Base-by-base conservation (phyloP, 208 protist species). In the Trypanosomatidae sp. region DNA sequence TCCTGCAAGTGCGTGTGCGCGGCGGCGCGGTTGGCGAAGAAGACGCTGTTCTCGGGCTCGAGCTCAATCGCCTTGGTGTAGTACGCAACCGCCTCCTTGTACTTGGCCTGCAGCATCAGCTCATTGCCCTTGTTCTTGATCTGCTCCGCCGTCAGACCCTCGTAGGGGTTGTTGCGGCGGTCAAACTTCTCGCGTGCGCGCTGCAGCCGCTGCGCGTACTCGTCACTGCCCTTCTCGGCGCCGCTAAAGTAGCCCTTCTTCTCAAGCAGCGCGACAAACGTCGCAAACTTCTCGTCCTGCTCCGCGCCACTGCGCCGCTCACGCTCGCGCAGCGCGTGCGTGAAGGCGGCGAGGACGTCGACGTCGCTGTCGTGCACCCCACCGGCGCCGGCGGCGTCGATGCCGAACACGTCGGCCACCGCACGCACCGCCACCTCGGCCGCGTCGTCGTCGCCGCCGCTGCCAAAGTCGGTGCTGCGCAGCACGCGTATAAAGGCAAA, bases 41-140 rank as follows among this genome's bases (percentile, higher is more conserved):
- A 95, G 43, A 96, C 54, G 25, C 76, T 66, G 58, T 93, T 93
- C 33, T 82, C 53, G 23, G 85, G 61, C 41, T 89, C 74, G 37
- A 93, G 51, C 57, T 96, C 89, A 51, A 96, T 94, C 5, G 89
- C 81, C 67, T 94, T 94, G 51, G 72, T 90, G 70, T 96, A 96
- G 64, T 71, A 92, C 8, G 72, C 81, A 47, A 96, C 84, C 24
- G 89, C 89, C 52, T 93, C 78, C 67, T 94, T 88, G 70, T 94
- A 93, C 67, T 96, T 92, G 32, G 71, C 66, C 66, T 87, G 61
- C 32, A 63, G 54, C 79, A 96, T 92, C 21, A 93, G 42, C 37
- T 92, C 83, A 52, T 96, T 96, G 41, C 89, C 89, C 50, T 94
- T 93, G 53, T 71, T 81, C 62, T 96, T 96, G 39, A 93, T 82